Conservation (phyloP, 371 early-diverging fungal genomes). For the Apophysomyces ossiformis region DNA sequence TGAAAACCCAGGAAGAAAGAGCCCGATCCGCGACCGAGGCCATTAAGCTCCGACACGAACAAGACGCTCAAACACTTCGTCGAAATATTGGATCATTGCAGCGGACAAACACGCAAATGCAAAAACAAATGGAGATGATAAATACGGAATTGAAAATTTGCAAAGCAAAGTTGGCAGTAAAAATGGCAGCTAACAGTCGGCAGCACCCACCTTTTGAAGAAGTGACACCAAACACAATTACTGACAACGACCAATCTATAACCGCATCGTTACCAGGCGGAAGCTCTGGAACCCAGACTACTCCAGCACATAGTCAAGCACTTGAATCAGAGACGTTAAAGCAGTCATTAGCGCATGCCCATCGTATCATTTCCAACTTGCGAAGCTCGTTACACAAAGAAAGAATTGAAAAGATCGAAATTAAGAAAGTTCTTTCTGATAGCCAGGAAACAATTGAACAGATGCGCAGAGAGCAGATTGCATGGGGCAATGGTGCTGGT, state of each 20-base stretch:
- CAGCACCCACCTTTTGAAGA: neutral
- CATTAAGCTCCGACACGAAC: constrained; percentile 56
- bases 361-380: constrained; percentile 30
- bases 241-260: neutral
- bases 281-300: neutral
- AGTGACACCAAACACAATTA: neutral
- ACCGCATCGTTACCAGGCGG: too few species aligned
- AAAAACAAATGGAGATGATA: constrained; percentile 54
- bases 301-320: constrained; percentile 2
- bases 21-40: constrained; percentile 47
- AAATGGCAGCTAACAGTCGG: constrained; percentile 23
- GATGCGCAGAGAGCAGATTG: constrained; percentile 32
- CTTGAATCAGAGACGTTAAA: constrained; percentile 30
- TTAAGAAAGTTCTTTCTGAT: constrained; percentile 49
- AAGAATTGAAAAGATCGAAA: constrained; percentile 45
- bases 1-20: constrained; percentile 59
- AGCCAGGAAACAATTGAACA: constrained; percentile 54
- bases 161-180: constrained; percentile 27
- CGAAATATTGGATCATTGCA: constrained; percentile 49
- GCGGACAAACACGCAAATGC: constrained; percentile 54
- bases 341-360: constrained; percentile 30
- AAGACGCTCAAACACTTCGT: constrained; percentile 54
- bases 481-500: neutral
- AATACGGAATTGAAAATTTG: constrained; percentile 39
- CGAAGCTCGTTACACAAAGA: constrained; percentile 34